phyloP scores from a whole-genome alignment of 225 moss, liverwort and hornwort genomes.

The Climacium dendroides region DNA sequence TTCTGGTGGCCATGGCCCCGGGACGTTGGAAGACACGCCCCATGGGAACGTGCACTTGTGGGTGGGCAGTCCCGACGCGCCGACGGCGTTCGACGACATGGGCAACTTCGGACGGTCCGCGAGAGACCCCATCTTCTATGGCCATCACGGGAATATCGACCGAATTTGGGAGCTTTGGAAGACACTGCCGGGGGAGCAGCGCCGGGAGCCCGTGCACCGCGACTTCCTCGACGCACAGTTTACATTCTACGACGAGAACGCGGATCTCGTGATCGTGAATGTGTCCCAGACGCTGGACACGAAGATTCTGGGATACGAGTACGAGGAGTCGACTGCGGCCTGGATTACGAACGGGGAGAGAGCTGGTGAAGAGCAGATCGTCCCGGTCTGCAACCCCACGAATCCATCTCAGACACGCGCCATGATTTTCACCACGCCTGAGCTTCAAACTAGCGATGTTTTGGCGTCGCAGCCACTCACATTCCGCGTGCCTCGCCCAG shows the following conservation, averaged over 20 bases:
- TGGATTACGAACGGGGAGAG: slow-evolving; percentile 7
- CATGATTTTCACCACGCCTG: neutral
- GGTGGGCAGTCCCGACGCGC: neutral
- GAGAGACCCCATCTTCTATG: neutral
- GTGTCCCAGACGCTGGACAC: slow-evolving; percentile 6
- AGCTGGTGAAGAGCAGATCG: neutral
- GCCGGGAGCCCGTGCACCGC: neutral
- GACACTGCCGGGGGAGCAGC: neutral
- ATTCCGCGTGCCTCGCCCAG: neutral
- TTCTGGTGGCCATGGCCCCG: neutral
- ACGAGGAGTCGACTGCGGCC: neutral
- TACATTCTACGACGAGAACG: slow-evolving; percentile 42
- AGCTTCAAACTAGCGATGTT: neutral
- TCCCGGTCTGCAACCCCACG: slow-evolving; percentile 4
- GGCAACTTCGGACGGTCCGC: slow-evolving; percentile 1
- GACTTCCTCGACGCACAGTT: slow-evolving; percentile 32
- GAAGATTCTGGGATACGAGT: slow-evolving; percentile 1
- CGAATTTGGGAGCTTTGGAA: slow-evolving; percentile 25
- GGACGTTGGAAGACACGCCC: slow-evolving; percentile 17
- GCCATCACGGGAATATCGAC: slow-evolving; percentile 12
- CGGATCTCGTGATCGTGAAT: slow-evolving; percentile 19
- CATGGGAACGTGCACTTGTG: slow-evolving; percentile 17
- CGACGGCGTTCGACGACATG: slow-evolving; percentile 7
- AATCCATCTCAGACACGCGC: slow-evolving; percentile 1
- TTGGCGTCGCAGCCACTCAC: neutral